Evolutionary conservation across 163 green algal genomes (phyloP).

Genomic region (Chlamydomonas reinhardtii): DNA sequence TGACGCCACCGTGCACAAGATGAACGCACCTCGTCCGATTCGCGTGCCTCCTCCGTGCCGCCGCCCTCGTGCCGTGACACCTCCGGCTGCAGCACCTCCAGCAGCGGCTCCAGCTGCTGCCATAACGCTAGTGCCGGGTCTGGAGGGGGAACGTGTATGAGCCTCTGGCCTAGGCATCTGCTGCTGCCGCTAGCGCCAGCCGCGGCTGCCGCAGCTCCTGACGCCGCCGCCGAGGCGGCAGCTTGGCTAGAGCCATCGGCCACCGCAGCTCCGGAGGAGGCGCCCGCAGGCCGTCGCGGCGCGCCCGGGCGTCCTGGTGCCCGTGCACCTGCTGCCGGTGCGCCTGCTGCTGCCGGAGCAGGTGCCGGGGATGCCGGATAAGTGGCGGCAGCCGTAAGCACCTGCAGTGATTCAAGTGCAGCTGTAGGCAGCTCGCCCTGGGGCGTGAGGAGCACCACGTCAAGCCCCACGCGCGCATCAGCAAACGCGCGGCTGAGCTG

Average conservation of each 20-base stretch:
- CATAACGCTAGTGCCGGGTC: conserved; percentile 20
- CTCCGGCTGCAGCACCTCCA: conserved; percentile 27
- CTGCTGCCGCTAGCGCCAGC: neutral
- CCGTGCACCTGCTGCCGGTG: no score
- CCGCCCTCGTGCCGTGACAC: no score
- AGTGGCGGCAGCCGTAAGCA: neutral
- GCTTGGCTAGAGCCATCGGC: no score
- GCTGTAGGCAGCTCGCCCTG: neutral
- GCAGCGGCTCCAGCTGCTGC: conserved; percentile 46
- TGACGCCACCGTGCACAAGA: no score
- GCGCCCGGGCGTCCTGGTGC: no score
- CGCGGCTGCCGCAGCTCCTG: no score
- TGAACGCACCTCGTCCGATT: no score
- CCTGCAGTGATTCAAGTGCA: neutral
- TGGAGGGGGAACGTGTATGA: conserved; percentile 18
- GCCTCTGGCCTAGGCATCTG: neutral
- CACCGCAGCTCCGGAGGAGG: no score
- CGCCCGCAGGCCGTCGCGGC: no score
- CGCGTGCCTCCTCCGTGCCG: neutral
- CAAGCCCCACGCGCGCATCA: neutral
- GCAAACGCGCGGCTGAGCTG: conserved; percentile 23
- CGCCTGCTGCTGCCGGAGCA: neutral
- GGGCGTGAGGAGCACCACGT: conserved; percentile 8
- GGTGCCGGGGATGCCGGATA: neutral
- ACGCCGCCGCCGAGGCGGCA: no score